phyloP scores from a whole-genome alignment of 176 grass and related monocot genomes.

The Raddia distichophylla region DNA sequence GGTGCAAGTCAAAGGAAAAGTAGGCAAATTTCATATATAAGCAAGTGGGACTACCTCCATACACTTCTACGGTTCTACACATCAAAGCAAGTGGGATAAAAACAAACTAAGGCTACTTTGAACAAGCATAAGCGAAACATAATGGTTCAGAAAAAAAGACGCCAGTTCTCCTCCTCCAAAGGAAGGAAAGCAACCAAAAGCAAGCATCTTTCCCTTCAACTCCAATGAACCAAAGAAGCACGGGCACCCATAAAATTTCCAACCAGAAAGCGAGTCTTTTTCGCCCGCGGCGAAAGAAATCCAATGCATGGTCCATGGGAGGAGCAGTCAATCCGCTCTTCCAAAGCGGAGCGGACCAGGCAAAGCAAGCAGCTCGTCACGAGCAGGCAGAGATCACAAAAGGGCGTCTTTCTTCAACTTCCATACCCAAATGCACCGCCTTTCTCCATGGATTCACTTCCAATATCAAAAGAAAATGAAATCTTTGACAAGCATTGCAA shows the following conservation, averaged over 20 bases:
- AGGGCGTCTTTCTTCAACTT: slow-evolving; percentile 25
- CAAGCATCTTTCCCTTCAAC: slow-evolving; percentile 32
- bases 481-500: neutral
- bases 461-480: neutral
- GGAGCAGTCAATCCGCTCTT: slow-evolving; percentile 37
- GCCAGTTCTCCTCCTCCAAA: slow-evolving; percentile 43
- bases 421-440: slow-evolving; percentile 16
- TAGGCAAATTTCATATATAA: neutral
- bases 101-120: neutral
- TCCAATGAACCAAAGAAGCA: slow-evolving; percentile 45
- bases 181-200: slow-evolving; percentile 47
- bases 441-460: neutral
- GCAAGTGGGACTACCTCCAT: neutral
- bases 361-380: neutral
- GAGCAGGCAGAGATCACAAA: slow-evolving; percentile 7
- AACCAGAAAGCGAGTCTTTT: slow-evolving; percentile 45
- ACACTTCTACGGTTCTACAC: neutral
- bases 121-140: neutral
- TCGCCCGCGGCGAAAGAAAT: slow-evolving; percentile 29
- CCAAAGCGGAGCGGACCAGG: slow-evolving; percentile 34
- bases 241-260: slow-evolving; percentile 45
- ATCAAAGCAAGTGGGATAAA: neutral
- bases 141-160: slow-evolving; percentile 18
- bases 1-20: too few relatives aligned
- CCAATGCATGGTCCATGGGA: slow-evolving; percentile 41